Base-by-base conservation (phyloP, 176 grass and related monocot species). In the Pharus latifolius region DNA sequence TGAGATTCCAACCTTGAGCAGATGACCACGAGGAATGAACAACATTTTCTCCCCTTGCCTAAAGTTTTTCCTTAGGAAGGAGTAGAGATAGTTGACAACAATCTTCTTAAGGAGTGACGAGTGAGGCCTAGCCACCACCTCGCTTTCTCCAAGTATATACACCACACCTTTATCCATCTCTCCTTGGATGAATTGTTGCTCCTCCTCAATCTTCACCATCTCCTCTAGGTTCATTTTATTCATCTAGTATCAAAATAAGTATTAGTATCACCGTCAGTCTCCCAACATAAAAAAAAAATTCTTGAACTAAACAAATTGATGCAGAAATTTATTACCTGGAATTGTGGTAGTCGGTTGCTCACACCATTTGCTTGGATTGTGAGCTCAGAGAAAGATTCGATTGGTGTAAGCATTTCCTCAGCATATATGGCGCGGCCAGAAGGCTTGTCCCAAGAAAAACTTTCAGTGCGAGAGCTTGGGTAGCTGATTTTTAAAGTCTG, bases 131-230 rank as follows among this genome's bases (percentile, higher is more conserved):
- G 87, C 87, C 16, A 86, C 72, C 30, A 95, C 63, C 53, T 95
- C 91, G 28, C 14, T 83, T 63, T 90, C 83, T 12, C 83, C 91
- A 5, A 95, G 34, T 47, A 95, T 77, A 35, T 90, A 89, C 22
- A 95, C 76, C 31, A 95, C 87, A 2, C 91, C 91, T 23, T 81
- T 95, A 11, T 85, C 79, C 49, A 87, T 42, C 66, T 95, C 79
- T 0, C 41, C 32, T 48, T 87, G 75, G 28, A 90, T 80, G 6
- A 95, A 26, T 55, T 84, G 73, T 56, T 53, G 63, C 50, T 86
- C 80, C 32, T 84, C 83, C 60, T 81, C 78, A 33, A 84, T 70
- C 34, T 33, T 75, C 6, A 82, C 6, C 65, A 78, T 85, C 40
- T 63, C 78, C 15, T 82, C 74, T 3, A 62, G 67, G 35, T 73